These are phyloP conservation scores for Diddensiella transvaalensis DNA, from an alignment of 805 yeast species.

Conservation along the genomic window DNA sequence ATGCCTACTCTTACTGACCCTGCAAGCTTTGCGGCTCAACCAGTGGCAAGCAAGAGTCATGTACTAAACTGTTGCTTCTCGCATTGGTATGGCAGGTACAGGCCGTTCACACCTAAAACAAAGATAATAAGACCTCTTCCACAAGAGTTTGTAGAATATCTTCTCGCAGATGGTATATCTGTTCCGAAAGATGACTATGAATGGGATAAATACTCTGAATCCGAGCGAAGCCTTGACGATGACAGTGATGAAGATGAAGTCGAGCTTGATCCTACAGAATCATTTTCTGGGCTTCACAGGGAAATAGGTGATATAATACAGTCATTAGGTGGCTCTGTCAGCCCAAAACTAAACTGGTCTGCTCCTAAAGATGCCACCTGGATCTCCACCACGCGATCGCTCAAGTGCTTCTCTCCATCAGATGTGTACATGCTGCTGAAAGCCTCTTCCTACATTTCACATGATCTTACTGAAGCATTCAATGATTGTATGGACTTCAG, in stretches of 20 bases:
- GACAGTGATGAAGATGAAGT: constrained; percentile 21
- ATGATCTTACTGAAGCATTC: constrained; percentile 75
- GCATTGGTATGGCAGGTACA: constrained; percentile 55
- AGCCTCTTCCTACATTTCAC: constrained; percentile 82
- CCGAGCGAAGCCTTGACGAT: constrained; percentile 32
- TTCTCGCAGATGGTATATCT: constrained; percentile 64
- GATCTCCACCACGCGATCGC: constrained; percentile 76
- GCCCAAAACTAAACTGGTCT: constrained; percentile 96
- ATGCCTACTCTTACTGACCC: constrained; percentile 1
- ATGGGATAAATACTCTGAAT: constrained; percentile 70
- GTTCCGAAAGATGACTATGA: constrained; percentile 54
- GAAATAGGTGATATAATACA: constrained; percentile 45
- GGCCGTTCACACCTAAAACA: constrained; percentile 47
- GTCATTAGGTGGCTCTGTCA: constrained; percentile 53
- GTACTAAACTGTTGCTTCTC: constrained; percentile 53
- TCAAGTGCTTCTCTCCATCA: constrained; percentile 63
- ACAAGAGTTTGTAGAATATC: constrained; percentile 51
- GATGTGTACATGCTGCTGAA: constrained; percentile 81
- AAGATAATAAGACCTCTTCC: constrained; percentile 58
- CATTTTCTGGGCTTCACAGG: constrained; percentile 60
- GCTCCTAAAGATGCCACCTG: constrained; percentile 93
- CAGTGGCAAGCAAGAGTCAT: constrained; percentile 30
- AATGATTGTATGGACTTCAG: constrained; percentile 41
- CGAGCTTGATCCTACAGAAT: constrained; percentile 41
- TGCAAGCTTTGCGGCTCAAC: constrained; percentile 36